Percentiles rank a stretch among this genome's conserved stretches.
Conservation (phyloP, 768 basidiomycete genomes). For the Kwoniella shandongensis region DNA sequence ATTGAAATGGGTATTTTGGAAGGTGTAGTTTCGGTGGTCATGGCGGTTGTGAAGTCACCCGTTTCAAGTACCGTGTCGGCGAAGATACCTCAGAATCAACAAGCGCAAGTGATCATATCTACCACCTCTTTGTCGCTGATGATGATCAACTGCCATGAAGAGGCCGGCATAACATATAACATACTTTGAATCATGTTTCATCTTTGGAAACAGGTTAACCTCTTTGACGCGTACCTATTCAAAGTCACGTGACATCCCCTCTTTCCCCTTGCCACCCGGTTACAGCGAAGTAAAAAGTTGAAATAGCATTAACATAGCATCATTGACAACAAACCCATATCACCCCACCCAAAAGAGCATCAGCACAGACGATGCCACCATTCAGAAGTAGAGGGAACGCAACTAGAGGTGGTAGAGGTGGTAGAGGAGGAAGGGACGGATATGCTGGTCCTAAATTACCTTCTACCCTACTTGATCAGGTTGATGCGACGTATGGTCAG, state of each 20-base stretch:
- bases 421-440: conserved; percentile 19
- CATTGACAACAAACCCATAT: background rate
- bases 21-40: conserved; percentile 12
- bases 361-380: conserved; percentile 8
- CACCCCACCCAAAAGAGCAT: background rate
- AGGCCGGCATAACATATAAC: too few species aligned
- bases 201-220: too few species aligned
- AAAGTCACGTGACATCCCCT: too few species aligned
- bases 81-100: background rate
- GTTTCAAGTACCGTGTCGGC: background rate
- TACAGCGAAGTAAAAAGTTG: conserved; percentile 10
- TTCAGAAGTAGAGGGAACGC: conserved; percentile 13
- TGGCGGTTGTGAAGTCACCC: background rate
- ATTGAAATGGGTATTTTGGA: conserved; percentile 20
- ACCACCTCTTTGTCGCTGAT: conserved; percentile 1
- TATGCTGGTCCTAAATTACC: conserved; percentile 32
- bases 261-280: conserved; percentile 6
- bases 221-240: too few species aligned
- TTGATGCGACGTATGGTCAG: conserved; percentile 22
- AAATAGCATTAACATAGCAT: background rate
- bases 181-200: too few species aligned
- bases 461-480: conserved; percentile 26
- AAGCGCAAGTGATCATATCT: background rate
- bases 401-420: conserved; percentile 11
- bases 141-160: too few species aligned